Evolutionary conservation across 75 land plant species (phyloP).

Genomic region (Isoetes taiwanensis): DNA sequence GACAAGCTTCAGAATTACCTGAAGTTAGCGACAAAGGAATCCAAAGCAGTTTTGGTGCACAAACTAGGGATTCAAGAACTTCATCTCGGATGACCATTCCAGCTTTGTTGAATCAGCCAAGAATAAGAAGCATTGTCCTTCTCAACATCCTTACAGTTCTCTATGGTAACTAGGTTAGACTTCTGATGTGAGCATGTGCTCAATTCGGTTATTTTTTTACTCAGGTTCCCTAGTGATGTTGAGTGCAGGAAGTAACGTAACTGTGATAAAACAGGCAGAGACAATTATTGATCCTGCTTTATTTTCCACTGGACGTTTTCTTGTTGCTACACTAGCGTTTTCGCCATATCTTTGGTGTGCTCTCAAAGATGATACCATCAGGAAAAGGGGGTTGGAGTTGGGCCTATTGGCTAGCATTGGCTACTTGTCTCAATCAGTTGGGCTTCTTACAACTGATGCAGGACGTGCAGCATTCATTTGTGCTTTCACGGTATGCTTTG

Average conservation of each 20-base stretch:
- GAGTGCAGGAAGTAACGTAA: conserved; percentile 56
- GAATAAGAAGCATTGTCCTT: conserved; percentile 42
- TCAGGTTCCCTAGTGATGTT: background rate
- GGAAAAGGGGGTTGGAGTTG: conserved; percentile 56
- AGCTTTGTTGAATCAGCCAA: no score
- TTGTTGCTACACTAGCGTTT: conserved; percentile 55
- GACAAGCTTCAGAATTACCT: no score
- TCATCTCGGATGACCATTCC: no score
- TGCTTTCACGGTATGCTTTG: conserved; percentile 51
- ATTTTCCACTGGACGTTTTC: conserved; percentile 55
- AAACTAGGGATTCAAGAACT: no score
- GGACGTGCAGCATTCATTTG: conserved; percentile 74
- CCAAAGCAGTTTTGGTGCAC: no score
- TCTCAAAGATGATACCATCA: conserved; percentile 22
- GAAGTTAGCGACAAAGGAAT: no score
- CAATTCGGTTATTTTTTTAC: background rate
- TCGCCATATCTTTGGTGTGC: conserved; percentile 41
- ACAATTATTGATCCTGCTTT: conserved; percentile 51
- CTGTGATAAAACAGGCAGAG: conserved; percentile 68
- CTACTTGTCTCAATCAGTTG: conserved; percentile 62
- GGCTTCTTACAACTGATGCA: conserved; percentile 73
- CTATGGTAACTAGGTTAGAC: conserved; percentile 32
- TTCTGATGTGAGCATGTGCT: background rate
- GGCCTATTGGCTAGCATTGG: conserved; percentile 76
- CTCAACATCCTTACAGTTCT: conserved; percentile 57